Evolutionary conservation across 768 basidiomycete genomes (phyloP).

Genomic region (Amanita subjunquillea): DNA sequence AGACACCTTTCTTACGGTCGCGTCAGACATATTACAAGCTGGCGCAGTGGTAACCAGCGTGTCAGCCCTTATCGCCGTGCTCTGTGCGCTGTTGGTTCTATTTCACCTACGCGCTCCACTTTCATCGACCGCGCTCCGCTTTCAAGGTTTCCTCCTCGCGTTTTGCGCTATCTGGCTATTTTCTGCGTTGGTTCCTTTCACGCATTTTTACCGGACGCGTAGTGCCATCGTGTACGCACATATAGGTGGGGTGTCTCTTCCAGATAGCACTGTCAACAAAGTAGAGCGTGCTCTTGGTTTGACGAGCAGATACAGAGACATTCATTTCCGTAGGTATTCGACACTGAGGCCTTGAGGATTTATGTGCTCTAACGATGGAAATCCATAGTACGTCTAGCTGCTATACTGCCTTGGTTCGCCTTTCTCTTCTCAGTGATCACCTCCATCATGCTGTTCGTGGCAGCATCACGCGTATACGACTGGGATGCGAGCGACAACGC

Average conservation of each 20-base stretch:
- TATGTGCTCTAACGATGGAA: not conserved
- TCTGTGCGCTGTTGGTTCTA: conserved; percentile 8
- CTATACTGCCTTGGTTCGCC: conserved; percentile 10
- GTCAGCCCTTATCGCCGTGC: conserved; percentile 10
- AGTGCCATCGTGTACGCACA: conserved; percentile 28
- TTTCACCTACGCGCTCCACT: conserved; percentile 8
- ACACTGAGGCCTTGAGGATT: not conserved
- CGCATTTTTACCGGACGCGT: conserved; percentile 29
- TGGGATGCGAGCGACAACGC: not conserved
- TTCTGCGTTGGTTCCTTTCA: conserved; percentile 32
- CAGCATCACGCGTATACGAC: not conserved
- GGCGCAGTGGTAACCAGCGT: conserved; percentile 14
- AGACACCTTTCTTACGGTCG: not conserved
- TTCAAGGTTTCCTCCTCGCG: conserved; percentile 24
- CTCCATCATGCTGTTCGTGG: conserved; percentile 13
- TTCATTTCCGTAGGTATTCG: conserved; percentile 24
- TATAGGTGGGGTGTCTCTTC: conserved; percentile 20
- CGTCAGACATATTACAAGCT: conserved; percentile 12
- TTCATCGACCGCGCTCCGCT: conserved; percentile 14
- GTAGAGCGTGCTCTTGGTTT: conserved; percentile 21
- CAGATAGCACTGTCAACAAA: conserved; percentile 19
- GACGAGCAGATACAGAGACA: conserved; percentile 24
- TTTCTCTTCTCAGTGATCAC: conserved; percentile 16
- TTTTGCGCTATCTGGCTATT: conserved; percentile 35
- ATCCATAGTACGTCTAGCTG: conserved; percentile 3